Evolutionary conservation across 2,329 filamentous ascomycete species (phyloP).

Genomic region (Aulographum hederae): DNA sequence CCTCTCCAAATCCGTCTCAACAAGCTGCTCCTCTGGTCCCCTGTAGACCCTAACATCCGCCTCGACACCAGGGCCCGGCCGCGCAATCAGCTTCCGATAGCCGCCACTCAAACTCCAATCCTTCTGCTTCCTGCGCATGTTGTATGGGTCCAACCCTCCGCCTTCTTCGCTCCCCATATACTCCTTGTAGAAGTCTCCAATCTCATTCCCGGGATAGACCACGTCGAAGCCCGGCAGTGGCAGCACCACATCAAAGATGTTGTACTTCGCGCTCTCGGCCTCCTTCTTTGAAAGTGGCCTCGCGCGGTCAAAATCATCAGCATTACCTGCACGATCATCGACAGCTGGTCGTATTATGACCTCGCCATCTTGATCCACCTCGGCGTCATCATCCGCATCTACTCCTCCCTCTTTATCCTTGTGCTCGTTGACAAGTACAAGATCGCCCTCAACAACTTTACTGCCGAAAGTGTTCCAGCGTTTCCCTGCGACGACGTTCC

Average conservation of each 20-base stretch:
- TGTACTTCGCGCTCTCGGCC: constrained; percentile 54
- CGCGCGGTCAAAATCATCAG: constrained; percentile 46
- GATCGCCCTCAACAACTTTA: constrained; percentile 65
- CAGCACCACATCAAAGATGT: constrained; percentile 75
- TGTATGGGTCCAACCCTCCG: constrained; percentile 59
- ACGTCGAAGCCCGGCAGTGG: constrained; percentile 88
- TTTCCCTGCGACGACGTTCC: constrained; percentile 71
- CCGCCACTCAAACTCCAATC: constrained; percentile 79
- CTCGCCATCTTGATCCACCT: constrained; percentile 43
- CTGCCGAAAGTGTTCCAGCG: constrained; percentile 61
- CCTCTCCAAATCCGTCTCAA: constrained; percentile 49
- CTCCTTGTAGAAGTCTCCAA: constrained; percentile 65
- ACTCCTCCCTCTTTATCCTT: constrained; percentile 20
- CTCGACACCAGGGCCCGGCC: constrained; percentile 43
- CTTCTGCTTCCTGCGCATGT: constrained; percentile 73
- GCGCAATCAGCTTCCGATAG: constrained; percentile 70
- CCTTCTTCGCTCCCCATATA: constrained; percentile 74
- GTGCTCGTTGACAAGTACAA: constrained; percentile 48
- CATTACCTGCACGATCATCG: constrained; percentile 34
- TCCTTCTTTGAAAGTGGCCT: constrained; percentile 62
- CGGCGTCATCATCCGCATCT: constrained; percentile 11
- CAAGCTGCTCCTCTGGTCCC: constrained; percentile 60
- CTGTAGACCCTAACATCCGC: constrained; percentile 54
- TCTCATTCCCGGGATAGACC: constrained; percentile 64
- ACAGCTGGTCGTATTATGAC: constrained; percentile 42